These are phyloP conservation scores for Leccinum angustisporum DNA, from an alignment of 1,284 basidiomycete species.

Conservation along the genomic window DNA sequence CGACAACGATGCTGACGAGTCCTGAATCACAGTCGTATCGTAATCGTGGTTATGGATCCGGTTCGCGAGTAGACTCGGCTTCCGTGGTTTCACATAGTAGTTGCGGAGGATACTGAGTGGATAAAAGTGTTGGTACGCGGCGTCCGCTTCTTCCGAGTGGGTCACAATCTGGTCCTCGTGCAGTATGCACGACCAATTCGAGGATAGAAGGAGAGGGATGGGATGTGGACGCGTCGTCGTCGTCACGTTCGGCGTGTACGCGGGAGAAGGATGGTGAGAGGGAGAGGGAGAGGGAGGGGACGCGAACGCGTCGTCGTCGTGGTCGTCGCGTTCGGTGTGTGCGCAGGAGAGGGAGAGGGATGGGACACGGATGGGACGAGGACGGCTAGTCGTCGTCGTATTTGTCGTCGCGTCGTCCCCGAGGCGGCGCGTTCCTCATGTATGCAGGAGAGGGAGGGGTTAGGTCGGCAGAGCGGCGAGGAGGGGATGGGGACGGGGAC, in stretches of 20 bases:
- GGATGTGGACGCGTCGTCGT: slow-evolving; percentile 3
- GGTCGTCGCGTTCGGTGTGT: too few relatives aligned
- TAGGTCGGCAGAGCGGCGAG: too few relatives aligned
- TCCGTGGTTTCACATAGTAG: slow-evolving; percentile 26
- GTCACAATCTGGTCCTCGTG: slow-evolving; percentile 62
- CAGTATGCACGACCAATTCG: slow-evolving; percentile 75
- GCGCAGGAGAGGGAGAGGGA: too few relatives aligned
- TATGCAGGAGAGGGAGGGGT: too few relatives aligned
- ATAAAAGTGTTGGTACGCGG: slow-evolving; percentile 35
- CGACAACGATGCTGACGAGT: background rate
- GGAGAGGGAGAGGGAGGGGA: too few relatives aligned
- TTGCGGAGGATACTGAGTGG: slow-evolving; percentile 31
- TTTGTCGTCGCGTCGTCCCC: too few relatives aligned
- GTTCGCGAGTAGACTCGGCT: slow-evolving; percentile 21
- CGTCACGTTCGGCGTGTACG: too few relatives aligned
- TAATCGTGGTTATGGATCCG: slow-evolving; percentile 10
- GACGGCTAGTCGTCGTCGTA: too few relatives aligned
- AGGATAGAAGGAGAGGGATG: slow-evolving; percentile 36
- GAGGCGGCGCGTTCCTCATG: too few relatives aligned
- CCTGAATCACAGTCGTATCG: slow-evolving; percentile 2
- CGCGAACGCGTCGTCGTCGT: slow-evolving; percentile 3
- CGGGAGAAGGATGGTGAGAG: too few relatives aligned
- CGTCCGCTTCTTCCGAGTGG: slow-evolving; percentile 52
- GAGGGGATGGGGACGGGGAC: too few relatives aligned
- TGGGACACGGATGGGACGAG: too few relatives aligned